Conservation (phyloP, 73 alveolate species). For the Paraurostyla sp. region DNA sequence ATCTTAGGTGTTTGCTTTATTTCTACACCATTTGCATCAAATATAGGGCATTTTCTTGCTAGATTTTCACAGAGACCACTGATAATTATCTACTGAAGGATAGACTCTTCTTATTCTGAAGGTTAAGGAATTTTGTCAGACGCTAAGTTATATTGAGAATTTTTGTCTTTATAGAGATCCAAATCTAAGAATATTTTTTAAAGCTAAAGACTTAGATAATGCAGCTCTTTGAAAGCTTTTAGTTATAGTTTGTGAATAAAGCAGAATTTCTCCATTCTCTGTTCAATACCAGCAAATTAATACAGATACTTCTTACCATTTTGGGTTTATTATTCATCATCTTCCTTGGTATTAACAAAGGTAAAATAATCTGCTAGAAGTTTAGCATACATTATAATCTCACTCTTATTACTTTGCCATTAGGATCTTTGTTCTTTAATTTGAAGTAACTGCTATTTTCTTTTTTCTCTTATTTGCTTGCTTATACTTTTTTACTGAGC, state of each 20-base stretch:
- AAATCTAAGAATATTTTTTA: neutral
- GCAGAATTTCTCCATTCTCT: constrained; percentile 37
- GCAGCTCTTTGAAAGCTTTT: constrained; percentile 45
- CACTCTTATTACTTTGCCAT: constrained; percentile 51
- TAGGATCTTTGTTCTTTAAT: neutral
- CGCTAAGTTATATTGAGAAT: constrained; percentile 70
- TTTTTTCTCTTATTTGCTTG: constrained; percentile 24
- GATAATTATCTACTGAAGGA: constrained; percentile 74
- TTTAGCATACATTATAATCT: constrained; percentile 41
- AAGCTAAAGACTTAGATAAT: constrained; percentile 24
- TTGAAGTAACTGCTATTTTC: neutral
- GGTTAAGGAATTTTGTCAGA: constrained; percentile 67
- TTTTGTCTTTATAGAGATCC: neutral
- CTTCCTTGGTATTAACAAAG: neutral
- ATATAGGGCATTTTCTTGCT: constrained; percentile 82
- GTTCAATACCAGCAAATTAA: neutral
- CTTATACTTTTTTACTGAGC: neutral
- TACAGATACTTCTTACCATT: neutral
- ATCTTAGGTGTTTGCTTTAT: constrained; percentile 66
- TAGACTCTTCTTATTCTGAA: constrained; percentile 74
- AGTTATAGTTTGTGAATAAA: neutral
- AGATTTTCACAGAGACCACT: constrained; percentile 78
- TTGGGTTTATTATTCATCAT: neutral
- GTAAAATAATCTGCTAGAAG: constrained; percentile 44
- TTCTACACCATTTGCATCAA: constrained; percentile 75